Evolutionary conservation across 2,329 filamentous ascomycete genomes (phyloP), one percentile per base, ranked within the genome.

Genomic region (Purpureocillium lavendulum): DNA sequence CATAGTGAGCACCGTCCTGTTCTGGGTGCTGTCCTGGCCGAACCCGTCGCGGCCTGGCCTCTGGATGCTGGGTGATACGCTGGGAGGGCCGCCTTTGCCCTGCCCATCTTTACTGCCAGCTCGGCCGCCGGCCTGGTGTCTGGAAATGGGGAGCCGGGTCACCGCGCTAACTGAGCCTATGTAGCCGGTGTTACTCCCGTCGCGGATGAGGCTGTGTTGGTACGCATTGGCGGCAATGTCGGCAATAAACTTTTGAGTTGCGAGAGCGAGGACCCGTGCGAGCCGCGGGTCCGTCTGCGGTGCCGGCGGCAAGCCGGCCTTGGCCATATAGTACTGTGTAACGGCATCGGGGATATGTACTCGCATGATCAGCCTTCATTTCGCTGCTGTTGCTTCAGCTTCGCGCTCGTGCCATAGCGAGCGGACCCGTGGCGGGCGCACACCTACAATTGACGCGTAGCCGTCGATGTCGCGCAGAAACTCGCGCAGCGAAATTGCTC

Each of bases 151-250:
- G 47, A 85, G 84, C 11, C 81, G 82, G 0, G 80, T 82, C 2
- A 79, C 82, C 1, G 82, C 85, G 42, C 84, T 87, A 13, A 94
- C 72, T 49, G 84, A 87, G 44, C 87, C 87, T 79, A 96, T 89
- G 1, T 87, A 85, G 59, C 88, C 94, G 11, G 82, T 82, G 47
- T 85, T 89, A 42, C 83, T 88, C 16, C 85, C 90, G n/a, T 87
- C 86, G 31, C 92, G 83, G 55, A 98, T 97, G 39, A 90, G 87
- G 45, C 84, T 88, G 71, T 96, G 97, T 65, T 98, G 92, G 62
- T 98, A 98, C 3, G 92, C 88, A 61, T 98, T 92, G 41, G 92
- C 89, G 2, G 92, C 92, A 49, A 98, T 87, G 61, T 98, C 92
- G 43, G 90, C 89, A 53, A 98, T 86, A 70, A 98, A 98, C 60